phyloP scores from a whole-genome alignment of 1,139 yeast species.

The Pichia sp. region DNA sequence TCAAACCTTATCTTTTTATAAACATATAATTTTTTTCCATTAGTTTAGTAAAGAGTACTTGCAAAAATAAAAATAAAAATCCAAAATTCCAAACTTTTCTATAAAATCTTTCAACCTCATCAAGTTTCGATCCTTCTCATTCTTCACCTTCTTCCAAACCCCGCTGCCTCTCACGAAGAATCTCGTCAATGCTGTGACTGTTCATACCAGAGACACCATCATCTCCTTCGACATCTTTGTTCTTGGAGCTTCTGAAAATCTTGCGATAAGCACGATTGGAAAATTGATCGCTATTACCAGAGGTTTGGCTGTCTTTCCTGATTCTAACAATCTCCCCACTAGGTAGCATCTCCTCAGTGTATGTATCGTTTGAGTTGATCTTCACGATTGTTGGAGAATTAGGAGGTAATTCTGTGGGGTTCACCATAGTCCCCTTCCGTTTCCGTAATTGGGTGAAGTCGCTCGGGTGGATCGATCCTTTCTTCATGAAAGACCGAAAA shows the following conservation, averaged over 20 bases:
- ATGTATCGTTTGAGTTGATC: conserved; percentile 30
- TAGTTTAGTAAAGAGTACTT: conserved; percentile 3
- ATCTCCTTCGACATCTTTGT: background rate
- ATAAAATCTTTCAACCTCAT: background rate
- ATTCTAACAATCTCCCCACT: conserved; percentile 58
- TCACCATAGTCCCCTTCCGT: conserved; percentile 49
- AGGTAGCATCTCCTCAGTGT: conserved; percentile 57
- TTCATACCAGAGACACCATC: conserved; percentile 30
- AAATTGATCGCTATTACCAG: conserved; percentile 17
- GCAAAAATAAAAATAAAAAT: background rate
- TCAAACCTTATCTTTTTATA: background rate
- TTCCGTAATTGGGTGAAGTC: conserved; percentile 39
- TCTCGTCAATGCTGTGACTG: conserved; percentile 52
- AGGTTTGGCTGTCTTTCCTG: conserved; percentile 30
- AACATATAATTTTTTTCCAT: background rate
- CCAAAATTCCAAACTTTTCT: background rate
- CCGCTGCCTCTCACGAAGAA: conserved; percentile 51
- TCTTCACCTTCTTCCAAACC: conserved; percentile 31
- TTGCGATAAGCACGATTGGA: conserved; percentile 25
- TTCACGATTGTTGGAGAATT: conserved; percentile 43
- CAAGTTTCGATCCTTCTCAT: background rate
- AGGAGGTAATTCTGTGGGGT: conserved; percentile 46
- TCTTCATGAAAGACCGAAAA: conserved; percentile 30
- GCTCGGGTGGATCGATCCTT: conserved; percentile 32
- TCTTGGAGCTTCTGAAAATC: conserved; percentile 12